Conservation (phyloP, 2,329 filamentous ascomycete genomes). For the Fusarium algeriense region DNA sequence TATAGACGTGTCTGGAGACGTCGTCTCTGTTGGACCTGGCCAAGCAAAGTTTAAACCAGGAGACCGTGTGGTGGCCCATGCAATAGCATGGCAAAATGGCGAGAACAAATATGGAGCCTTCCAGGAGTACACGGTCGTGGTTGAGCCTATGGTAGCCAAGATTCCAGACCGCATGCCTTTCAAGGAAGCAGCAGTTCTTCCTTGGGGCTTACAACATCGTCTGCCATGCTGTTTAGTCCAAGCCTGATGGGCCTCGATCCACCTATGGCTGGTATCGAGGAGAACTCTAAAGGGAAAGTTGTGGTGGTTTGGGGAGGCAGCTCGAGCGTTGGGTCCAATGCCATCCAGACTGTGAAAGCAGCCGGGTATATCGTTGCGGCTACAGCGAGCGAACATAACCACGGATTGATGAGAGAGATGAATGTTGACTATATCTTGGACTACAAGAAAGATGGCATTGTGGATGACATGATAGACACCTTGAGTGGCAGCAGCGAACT, state of each 20-base stretch:
- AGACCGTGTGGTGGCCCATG: neutral
- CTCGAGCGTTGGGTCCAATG: neutral
- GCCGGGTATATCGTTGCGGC: neutral
- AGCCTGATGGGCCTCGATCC: neutral
- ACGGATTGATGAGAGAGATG: neutral
- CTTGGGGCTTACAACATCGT: neutral
- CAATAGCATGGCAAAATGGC: neutral
- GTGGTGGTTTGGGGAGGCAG: neutral
- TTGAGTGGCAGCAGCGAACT: neutral
- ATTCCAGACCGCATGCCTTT: neutral
- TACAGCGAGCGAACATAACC: neutral
- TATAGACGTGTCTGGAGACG: neutral
- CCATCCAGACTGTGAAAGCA: neutral
- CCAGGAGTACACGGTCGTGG: neutral
- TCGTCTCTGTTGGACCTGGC: neutral
- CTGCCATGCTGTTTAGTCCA: neutral
- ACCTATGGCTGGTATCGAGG: neutral
- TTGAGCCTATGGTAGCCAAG: neutral
- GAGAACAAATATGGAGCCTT: neutral
- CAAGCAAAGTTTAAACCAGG: rapidly evolving
- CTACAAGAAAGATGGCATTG: neutral
- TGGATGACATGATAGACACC: neutral
- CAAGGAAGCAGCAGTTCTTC: neutral
- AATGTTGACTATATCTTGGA: neutral
- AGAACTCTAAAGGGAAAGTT: neutral